Evolutionary conservation across 176 grass and related monocot genomes (phyloP), one percentile per base, ranked within the genome.

Genomic region (Pontederia paniculata): DNA sequence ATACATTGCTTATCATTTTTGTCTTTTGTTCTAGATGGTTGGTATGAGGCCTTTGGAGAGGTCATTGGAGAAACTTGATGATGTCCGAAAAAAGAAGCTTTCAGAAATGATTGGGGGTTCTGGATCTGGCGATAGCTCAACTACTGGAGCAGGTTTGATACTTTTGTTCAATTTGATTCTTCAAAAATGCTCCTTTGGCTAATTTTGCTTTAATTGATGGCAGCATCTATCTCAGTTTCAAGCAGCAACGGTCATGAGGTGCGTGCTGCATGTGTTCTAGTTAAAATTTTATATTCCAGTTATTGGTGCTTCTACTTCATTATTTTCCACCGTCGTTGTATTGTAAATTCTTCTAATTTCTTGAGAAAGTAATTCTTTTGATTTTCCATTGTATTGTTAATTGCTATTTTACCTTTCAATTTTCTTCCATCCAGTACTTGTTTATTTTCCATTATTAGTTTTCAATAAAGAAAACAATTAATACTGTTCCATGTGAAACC

Each of bases 21-120:
- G 53, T 50, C 23, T 21, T 78, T 54, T 75, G 49, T 78, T 70
- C 43, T 80, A 98, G 94, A 98, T 93, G 75, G 94, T 98, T 82
- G 87, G 87, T 44, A 88, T 98, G 94, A 98, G 78, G 74, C 94
- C 94, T 9, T 83, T 98, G 71, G 94, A 98, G 52, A 78, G 83
- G 45, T 93, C 87, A 7, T 71, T 98, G 52, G 94, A 98, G 75
- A 98, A 98, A 70, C 74, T 98, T 69, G 94, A 98, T 45, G 94
- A 98, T 11, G 87, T 98, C 21, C 88, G 94, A 65, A 91, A 98
- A 80, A 98, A 98, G 69, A 98, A 98, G 58, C 69, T 98, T 13
- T 98, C 94, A 75, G 94, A 98, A 69, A 81, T 98, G 80, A 98
- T 98, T 54, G 94, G 87, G 48, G 42, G 23, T 52, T 81, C 86